phyloP scores from a whole-genome alignment of 2,329 filamentous ascomycete genomes.

The Aspergillus clavatus region DNA sequence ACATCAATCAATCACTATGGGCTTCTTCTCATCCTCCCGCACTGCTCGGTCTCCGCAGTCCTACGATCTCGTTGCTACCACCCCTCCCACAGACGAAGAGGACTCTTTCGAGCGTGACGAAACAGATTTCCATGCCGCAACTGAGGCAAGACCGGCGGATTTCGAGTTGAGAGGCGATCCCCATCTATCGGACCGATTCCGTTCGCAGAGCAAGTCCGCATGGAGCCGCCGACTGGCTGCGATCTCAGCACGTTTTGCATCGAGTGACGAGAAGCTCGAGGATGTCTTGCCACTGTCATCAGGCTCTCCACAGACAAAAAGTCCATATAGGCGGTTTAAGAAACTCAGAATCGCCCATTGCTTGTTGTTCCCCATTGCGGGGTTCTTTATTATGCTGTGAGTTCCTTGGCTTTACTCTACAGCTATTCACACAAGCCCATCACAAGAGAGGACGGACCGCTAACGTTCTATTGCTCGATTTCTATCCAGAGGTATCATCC shows the following conservation, averaged over 20 bases:
- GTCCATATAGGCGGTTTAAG: constrained; percentile 12
- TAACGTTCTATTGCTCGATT: no score
- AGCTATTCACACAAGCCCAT: no score
- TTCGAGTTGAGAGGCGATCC: background rate
- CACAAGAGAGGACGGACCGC: no score
- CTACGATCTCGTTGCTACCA: background rate
- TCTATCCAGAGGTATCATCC: constrained; percentile 35
- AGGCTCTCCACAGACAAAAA: constrained; percentile 2
- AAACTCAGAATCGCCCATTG: constrained; percentile 15
- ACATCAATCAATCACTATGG: background rate
- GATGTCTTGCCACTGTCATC: constrained; percentile 9
- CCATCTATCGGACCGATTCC: background rate
- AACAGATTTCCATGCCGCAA: background rate
- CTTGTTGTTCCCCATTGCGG: constrained; percentile 15
- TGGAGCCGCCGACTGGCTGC: constrained; percentile 11
- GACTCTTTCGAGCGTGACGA: background rate
- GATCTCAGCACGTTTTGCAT: constrained; percentile 8
- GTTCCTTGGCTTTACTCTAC: constrained; percentile 6
- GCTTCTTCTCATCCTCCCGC: background rate
- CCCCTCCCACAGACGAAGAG: background rate
- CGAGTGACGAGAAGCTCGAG: constrained; percentile 3
- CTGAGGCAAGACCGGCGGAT: background rate
- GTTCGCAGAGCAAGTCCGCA: background rate
- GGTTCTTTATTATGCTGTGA: constrained; percentile 34
- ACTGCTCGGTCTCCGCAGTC: background rate